Evolutionary conservation across 768 basidiomycete genomes (phyloP).

Genomic region (Pleurotus sapidus): DNA sequence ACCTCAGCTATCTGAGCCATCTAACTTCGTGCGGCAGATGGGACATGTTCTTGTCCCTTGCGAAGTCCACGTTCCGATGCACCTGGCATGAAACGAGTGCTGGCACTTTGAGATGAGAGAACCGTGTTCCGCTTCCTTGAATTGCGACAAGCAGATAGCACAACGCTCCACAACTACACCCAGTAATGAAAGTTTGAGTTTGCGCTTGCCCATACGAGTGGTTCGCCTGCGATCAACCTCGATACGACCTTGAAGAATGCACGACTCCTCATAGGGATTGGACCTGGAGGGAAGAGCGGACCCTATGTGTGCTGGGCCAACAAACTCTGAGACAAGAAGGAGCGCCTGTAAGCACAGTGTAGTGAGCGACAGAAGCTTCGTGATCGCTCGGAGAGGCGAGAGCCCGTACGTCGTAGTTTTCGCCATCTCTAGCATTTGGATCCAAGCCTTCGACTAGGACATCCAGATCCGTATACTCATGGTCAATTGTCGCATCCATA

Average conservation of each 20-base stretch:
- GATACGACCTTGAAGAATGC: constrained; percentile 37
- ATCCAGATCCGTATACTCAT: constrained; percentile 61
- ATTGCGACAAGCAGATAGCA: constrained; percentile 71
- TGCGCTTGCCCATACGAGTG: constrained; percentile 63
- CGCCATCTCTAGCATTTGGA: constrained; percentile 40
- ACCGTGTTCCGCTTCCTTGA: constrained; percentile 55
- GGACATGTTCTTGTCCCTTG: constrained; percentile 57
- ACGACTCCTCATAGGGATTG: constrained; percentile 11
- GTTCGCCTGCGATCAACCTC: constrained; percentile 58
- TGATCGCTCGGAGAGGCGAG: constrained; percentile 15
- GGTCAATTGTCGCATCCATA: constrained; percentile 9
- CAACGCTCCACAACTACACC: constrained; percentile 68
- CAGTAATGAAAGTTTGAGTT: constrained; percentile 64
- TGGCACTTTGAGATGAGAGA: constrained; percentile 55
- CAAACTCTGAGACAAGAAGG: constrained; percentile 55
- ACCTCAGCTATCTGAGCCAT: constrained; percentile 10
- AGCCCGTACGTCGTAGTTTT: constrained; percentile 64
- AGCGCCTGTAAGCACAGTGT: constrained; percentile 41
- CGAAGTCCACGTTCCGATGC: constrained; percentile 61
- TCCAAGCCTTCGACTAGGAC: constrained; percentile 57
- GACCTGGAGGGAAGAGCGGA: constrained; percentile 12
- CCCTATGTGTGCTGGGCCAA: constrained; percentile 46
- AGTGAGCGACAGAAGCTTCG: constrained; percentile 10
- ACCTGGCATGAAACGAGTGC: constrained; percentile 66
- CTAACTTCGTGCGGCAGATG: constrained; percentile 53